Evolutionary conservation across 2,329 filamentous ascomycete species (phyloP).

Genomic region (Phialocephala sp.): DNA sequence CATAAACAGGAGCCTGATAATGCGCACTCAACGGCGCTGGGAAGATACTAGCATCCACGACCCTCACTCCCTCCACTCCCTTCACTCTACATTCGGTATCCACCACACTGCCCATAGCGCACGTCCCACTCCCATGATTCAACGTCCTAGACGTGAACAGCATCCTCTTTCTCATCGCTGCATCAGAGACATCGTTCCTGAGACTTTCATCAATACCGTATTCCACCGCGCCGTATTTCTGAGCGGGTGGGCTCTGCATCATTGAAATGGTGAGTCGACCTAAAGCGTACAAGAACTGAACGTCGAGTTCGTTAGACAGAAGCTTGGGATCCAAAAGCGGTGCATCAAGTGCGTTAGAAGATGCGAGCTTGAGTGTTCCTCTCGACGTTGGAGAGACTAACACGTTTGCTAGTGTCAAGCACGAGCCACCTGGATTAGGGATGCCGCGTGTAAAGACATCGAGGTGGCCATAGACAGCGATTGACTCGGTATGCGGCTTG

Average conservation of each 20-base stretch:
- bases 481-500: conserved; percentile 13
- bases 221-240: conserved; percentile 13
- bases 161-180: conserved; percentile 14
- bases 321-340: conserved; percentile 24
- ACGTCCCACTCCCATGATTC: conserved; percentile 25
- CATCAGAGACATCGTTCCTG: conserved; percentile 14
- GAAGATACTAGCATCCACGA: conserved; percentile 26
- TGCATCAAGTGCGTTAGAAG: conserved; percentile 12
- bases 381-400: conserved; percentile 21
- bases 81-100: conserved; percentile 29
- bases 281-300: conserved; percentile 8
- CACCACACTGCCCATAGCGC: conserved; percentile 37
- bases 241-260: background rate
- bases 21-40: conserved; percentile 19
- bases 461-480: conserved; percentile 15
- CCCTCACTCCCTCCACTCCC: conserved; percentile 20
- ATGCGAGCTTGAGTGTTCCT: conserved; percentile 22
- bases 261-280: conserved; percentile 1
- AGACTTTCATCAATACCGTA: conserved; percentile 19
- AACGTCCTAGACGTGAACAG: conserved; percentile 15
- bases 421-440: conserved; percentile 7
- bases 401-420: conserved; percentile 6
- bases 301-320: conserved; percentile 16
- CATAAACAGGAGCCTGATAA: conserved; percentile 27
- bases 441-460: background rate